phyloP scores from a whole-genome alignment of 441 rosid species.

The Croton laevigatus region DNA sequence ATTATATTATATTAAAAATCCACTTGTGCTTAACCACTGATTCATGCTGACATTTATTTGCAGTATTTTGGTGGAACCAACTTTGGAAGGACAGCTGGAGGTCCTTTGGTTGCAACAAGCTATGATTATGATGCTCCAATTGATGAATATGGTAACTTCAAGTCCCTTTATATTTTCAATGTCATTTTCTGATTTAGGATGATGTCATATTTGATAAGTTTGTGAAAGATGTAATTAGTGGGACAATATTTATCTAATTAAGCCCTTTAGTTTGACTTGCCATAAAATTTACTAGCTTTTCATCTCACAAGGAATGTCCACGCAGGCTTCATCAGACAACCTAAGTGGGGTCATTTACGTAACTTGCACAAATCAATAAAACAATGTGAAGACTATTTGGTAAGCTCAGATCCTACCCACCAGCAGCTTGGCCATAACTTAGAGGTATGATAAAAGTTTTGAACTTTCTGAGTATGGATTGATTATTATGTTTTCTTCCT shows the following conservation, averaged over 20 bases:
- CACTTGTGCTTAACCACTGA: background rate
- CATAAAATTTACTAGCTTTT: background rate
- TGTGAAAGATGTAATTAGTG: background rate
- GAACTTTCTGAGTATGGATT: background rate
- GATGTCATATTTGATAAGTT: background rate
- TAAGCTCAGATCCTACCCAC: slow-evolving; percentile 49
- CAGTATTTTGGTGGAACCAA: slow-evolving; percentile 80
- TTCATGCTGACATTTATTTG: slow-evolving; percentile 23
- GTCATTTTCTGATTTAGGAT: background rate
- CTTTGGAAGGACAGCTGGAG: slow-evolving; percentile 70
- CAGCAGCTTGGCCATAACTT: slow-evolving; percentile 43
- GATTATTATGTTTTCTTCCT: background rate
- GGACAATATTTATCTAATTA: background rate
- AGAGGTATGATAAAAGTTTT: slow-evolving; percentile 39
- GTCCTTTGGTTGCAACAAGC: slow-evolving; percentile 64
- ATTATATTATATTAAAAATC: background rate
- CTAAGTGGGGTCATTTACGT: slow-evolving; percentile 69
- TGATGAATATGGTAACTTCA: slow-evolving; percentile 59
- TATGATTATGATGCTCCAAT: slow-evolving; percentile 74
- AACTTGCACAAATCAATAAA: slow-evolving; percentile 57
- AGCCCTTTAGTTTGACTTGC: background rate
- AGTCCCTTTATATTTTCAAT: background rate
- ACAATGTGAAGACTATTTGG: slow-evolving; percentile 52
- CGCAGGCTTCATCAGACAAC: slow-evolving; percentile 68
- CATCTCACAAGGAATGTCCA: background rate